A percentile compares a stretch with the other conserved stretches of the same genome.
Conservation (phyloP, 192 early-diverging fungal genomes). For the Coemansia sp. region DNA sequence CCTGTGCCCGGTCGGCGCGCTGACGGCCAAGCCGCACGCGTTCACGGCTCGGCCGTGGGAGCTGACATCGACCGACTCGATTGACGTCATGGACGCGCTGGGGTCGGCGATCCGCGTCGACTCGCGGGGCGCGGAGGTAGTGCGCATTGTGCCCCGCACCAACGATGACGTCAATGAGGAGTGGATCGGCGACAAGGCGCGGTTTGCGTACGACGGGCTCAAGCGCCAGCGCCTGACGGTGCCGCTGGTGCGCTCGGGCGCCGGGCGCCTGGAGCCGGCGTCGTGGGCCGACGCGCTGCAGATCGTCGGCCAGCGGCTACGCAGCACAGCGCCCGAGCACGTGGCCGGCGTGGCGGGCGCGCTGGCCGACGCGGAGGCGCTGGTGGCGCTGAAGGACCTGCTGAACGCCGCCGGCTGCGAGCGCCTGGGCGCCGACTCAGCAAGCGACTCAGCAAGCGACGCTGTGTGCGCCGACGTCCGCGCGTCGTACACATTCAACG, state of each 20-base stretch:
- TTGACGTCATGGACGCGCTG: constrained; percentile 93
- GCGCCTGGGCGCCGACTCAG: constrained; percentile 73
- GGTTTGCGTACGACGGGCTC: constrained; percentile 92
- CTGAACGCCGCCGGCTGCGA: constrained; percentile 86
- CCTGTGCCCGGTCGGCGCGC: constrained; percentile 96
- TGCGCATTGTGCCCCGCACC: constrained; percentile 91
- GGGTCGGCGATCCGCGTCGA: constrained; percentile 96
- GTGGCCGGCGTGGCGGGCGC: constrained; percentile 89
- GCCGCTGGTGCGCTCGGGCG: constrained; percentile 79
- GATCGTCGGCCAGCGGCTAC: constrained; percentile 65
- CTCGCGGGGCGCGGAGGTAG: constrained; percentile 92
- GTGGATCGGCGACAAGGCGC: constrained; percentile 98
- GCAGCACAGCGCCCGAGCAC: constrained; percentile 57
- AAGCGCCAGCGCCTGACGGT: constrained; percentile 93
- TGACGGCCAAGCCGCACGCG: constrained; percentile 95
- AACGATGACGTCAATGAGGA: constrained; percentile 99
- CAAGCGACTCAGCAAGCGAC: constrained; percentile 41
- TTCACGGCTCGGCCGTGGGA: constrained; percentile 97
- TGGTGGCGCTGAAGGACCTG: constrained; percentile 94
- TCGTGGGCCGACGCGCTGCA: constrained; percentile 86
- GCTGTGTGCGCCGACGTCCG: constrained; percentile 94
- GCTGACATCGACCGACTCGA: constrained; percentile 90
- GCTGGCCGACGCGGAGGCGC: constrained; percentile 88
- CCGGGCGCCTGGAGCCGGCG: constrained; percentile 70
- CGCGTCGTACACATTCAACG: constrained; percentile 84